Evolutionary conservation across 2,329 filamentous ascomycete genomes (phyloP).

Genomic region (Pyrenochaeta sp.): DNA sequence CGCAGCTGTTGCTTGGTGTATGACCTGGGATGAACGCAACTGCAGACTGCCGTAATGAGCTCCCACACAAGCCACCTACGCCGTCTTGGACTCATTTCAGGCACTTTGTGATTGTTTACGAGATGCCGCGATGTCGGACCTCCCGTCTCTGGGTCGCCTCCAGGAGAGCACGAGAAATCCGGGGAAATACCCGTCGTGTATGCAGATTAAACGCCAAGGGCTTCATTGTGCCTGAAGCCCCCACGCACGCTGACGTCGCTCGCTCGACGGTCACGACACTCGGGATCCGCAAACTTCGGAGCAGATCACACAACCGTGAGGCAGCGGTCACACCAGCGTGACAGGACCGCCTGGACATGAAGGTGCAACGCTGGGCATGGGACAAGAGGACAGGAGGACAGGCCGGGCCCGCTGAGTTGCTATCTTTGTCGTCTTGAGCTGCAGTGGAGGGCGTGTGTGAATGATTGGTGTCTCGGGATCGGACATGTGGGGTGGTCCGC

Average conservation of each 20-base stretch:
- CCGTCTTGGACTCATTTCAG: constrained; percentile 6
- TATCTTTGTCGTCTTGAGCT: constrained; percentile 6
- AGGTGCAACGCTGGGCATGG: background rate
- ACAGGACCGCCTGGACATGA: background rate
- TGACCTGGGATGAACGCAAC: background rate
- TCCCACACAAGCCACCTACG: background rate
- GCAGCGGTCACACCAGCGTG: background rate
- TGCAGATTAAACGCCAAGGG: constrained; percentile 31
- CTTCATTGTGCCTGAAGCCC: constrained; percentile 14
- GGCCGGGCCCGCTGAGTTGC: background rate
- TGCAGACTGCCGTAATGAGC: background rate
- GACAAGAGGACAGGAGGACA: background rate
- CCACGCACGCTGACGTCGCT: constrained; percentile 20
- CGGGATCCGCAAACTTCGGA: background rate
- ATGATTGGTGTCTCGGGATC: constrained; percentile 16
- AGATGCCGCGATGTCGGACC: background rate
- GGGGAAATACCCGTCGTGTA: constrained; percentile 19
- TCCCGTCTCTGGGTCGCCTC: constrained; percentile 6
- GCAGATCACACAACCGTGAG: background rate
- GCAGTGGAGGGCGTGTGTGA: constrained; percentile 6
- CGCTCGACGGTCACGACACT: background rate
- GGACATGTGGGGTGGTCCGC: constrained; percentile 16
- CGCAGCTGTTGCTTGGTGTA: no score
- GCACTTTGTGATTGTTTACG: background rate
- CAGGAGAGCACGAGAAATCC: constrained; percentile 9